phyloP scores from a whole-genome alignment of 2,329 filamentous ascomycete genomes.

The Dendrostoma leiphaemia region DNA sequence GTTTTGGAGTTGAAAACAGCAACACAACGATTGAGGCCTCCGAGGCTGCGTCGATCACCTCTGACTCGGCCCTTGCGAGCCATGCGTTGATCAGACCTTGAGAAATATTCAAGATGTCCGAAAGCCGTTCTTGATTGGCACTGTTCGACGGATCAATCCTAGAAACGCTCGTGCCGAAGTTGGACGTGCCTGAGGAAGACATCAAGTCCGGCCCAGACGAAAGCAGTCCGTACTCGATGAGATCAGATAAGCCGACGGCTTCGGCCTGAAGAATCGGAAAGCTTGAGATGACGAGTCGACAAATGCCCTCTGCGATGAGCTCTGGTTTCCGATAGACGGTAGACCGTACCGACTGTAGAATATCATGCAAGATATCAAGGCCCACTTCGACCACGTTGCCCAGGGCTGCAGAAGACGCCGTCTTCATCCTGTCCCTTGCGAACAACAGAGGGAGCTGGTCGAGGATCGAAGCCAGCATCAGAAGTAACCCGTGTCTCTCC shows the following conservation, averaged over 20 bases:
- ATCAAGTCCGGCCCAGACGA: constrained; percentile 24
- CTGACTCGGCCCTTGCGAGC: constrained; percentile 49
- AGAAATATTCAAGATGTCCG: constrained; percentile 20
- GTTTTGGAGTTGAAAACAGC: constrained; percentile 36
- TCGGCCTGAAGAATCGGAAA: constrained; percentile 46
- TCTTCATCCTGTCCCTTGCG: background rate
- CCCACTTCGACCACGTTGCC: constrained; percentile 1
- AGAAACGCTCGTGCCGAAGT: background rate
- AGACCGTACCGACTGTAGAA: constrained; percentile 40
- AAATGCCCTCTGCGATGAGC: constrained; percentile 60
- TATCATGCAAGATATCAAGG: constrained; percentile 23
- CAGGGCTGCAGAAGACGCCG: background rate
- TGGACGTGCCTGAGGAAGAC: background rate
- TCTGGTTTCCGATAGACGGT: constrained; percentile 59
- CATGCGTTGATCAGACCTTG: constrained; percentile 39
- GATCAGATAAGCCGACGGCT: constrained; percentile 19
- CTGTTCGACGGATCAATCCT: background rate
- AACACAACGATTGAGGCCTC: constrained; percentile 50
- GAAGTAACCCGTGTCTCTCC: constrained; percentile 65
- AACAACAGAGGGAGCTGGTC: constrained; percentile 41
- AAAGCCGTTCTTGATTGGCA: background rate
- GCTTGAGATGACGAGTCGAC: constrained; percentile 54
- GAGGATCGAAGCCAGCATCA: constrained; percentile 59
- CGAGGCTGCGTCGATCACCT: constrained; percentile 48
- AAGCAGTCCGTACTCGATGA: constrained; percentile 19